Conservation (phyloP, 768 basidiomycete genomes). For the Suillus discolor region DNA sequence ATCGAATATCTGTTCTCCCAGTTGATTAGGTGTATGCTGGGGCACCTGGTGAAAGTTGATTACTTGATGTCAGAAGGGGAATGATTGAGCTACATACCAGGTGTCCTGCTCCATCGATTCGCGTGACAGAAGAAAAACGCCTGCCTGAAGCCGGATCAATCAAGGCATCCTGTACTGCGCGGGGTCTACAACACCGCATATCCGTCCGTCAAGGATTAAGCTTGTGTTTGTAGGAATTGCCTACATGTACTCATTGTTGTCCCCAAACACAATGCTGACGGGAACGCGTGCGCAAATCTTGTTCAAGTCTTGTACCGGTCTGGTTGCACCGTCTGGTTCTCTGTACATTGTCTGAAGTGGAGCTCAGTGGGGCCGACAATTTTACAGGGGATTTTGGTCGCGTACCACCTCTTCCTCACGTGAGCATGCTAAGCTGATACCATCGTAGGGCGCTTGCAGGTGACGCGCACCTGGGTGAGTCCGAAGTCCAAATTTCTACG, state of each 20-base stretch:
- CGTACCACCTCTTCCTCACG: slow-evolving; percentile 65
- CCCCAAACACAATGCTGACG: slow-evolving; percentile 57
- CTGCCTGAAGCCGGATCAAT: slow-evolving; percentile 26
- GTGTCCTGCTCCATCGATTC: slow-evolving; percentile 34
- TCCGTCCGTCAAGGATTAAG: not conserved
- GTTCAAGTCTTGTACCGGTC: slow-evolving; percentile 52
- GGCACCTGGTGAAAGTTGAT: slow-evolving; percentile 23
- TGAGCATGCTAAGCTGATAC: slow-evolving; percentile 57
- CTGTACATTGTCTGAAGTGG: slow-evolving; percentile 59
- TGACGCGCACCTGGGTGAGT: slow-evolving; percentile 35
- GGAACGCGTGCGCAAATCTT: slow-evolving; percentile 42
- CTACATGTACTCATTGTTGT: slow-evolving; percentile 54
- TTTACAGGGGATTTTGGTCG: slow-evolving; percentile 9
- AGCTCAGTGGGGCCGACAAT: not conserved
- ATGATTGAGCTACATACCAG: slow-evolving; percentile 25
- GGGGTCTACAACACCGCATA: slow-evolving; percentile 25
- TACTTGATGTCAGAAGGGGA: not conserved
- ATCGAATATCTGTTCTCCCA: slow-evolving; percentile 29
- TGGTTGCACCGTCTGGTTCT: slow-evolving; percentile 55
- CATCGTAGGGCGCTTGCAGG: slow-evolving; percentile 35
- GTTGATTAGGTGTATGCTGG: slow-evolving; percentile 26
- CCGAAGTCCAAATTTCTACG: slow-evolving; percentile 50
- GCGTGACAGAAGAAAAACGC: slow-evolving; percentile 23
- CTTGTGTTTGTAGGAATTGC: slow-evolving; percentile 16
- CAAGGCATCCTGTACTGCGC: slow-evolving; percentile 34